Base-by-base conservation (phyloP, 192 early-diverging fungal genomes). In the Podochytrium sp. region DNA sequence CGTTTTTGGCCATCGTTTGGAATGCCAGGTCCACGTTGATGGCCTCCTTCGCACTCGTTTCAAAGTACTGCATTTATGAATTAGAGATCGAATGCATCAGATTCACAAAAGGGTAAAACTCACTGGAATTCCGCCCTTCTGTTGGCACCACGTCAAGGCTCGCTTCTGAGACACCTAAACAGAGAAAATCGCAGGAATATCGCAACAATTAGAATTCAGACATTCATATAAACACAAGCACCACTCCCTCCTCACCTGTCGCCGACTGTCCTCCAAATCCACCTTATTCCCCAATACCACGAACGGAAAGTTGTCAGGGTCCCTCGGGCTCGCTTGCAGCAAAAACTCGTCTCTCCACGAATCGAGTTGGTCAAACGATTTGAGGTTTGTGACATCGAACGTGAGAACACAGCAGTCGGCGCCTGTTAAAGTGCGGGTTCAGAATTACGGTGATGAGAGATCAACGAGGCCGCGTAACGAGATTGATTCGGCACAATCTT, bases 271-370 rank as follows among this genome's bases (percentile, higher is more conserved):
- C 76, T 98, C 98, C 78, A 99, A 82, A 79, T 99, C 98, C 53
- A 99, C 89, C 87, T 99, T 99, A 86, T 99, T 99, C 20, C 74
- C 98, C n/a, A 99, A 83, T 18, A 99, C 95, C 56, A 99, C 94
- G 85, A 99, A 99, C 41, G 98, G 98, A 81, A 99, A 99, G 86
- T 92, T 96, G 75, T 99, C 96, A 5, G 96, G 95, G 69, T 96
- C 93, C 56, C 92, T 80, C 49, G 98, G 96, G 18, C 89, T 92
- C 27, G 94, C 95, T 78, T 99, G 98, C 40, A 98, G 85, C 84
- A 99, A 80, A 76, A 99, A 99, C 85, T 99, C 98, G 83, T 98
- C 96, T 79, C 94, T 85, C 98, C 98, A 99, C 79, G 89, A 92
- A 81, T 97, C 95, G 78, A 99, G 84, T 27, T 93, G 93, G 76